Evolutionary conservation across 352 stramenopile genomes (phyloP).

Genomic region (Phytophthora hibernalis): DNA sequence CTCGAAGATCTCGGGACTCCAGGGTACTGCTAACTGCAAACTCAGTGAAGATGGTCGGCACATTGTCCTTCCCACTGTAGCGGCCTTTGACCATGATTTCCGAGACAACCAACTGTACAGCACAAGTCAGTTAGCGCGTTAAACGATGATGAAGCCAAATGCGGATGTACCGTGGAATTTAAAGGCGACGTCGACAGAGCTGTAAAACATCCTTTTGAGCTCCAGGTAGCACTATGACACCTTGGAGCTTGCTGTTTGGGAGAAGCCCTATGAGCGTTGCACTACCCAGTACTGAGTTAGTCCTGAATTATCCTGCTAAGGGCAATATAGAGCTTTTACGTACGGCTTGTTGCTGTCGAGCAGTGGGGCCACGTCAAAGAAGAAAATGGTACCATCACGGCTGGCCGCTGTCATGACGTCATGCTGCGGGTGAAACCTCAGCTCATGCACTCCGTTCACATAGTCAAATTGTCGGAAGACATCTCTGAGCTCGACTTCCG

Average conservation of each 20-base stretch:
- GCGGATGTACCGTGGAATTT: slow-evolving; percentile 38
- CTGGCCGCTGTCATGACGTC: slow-evolving; percentile 58
- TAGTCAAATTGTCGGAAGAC: slow-evolving; percentile 63
- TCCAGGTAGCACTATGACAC: slow-evolving; percentile 49
- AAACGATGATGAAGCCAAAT: not conserved
- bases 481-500: slow-evolving; percentile 69
- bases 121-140: not conserved
- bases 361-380: slow-evolving; percentile 68
- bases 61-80: slow-evolving; percentile 56
- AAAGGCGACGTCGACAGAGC: slow-evolving; percentile 56
- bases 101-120: slow-evolving; percentile 48
- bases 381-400: slow-evolving; percentile 74
- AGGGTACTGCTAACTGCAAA: slow-evolving; percentile 48
- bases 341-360: slow-evolving; percentile 63
- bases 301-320: not conserved
- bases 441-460: slow-evolving; percentile 60
- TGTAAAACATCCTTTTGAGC: slow-evolving; percentile 48
- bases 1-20: slow-evolving; percentile 61
- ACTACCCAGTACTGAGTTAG: slow-evolving; percentile 24
- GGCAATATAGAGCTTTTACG: slow-evolving; percentile 3
- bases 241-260: slow-evolving; percentile 59
- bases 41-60: slow-evolving; percentile 64
- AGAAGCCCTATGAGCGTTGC: slow-evolving; percentile 52
- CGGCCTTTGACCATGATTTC: slow-evolving; percentile 69
- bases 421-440: slow-evolving; percentile 72